Evolutionary conservation across 1,284 basidiomycete species (phyloP).

Genomic region (Boletus mariae): DNA sequence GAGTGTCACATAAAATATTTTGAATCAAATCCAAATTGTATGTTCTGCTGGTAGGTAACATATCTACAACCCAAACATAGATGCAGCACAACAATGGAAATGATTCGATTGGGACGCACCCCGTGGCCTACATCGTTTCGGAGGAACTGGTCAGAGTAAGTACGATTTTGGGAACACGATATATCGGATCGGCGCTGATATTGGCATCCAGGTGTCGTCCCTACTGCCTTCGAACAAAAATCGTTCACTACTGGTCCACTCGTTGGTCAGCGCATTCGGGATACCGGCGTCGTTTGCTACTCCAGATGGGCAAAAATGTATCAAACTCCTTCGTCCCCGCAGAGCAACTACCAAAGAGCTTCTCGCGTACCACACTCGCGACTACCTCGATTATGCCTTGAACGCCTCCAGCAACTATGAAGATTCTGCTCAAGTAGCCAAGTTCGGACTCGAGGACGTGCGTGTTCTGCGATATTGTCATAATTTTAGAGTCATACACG

Average conservation of each 20-base stretch:
- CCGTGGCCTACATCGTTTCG: slow-evolving; percentile 54
- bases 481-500: slow-evolving; percentile 1
- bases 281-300: slow-evolving; percentile 40
- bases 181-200: background rate
- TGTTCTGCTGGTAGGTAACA: background rate
- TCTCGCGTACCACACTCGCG: slow-evolving; percentile 51
- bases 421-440: slow-evolving; percentile 20
- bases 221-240: slow-evolving; percentile 79
- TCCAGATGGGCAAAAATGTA: slow-evolving; percentile 23
- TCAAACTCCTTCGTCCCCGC: slow-evolving; percentile 51
- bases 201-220: slow-evolving; percentile 51
- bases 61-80: background rate
- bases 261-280: slow-evolving; percentile 57
- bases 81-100: slow-evolving; percentile 8
- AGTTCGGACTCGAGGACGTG: slow-evolving; percentile 71
- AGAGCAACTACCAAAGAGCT: slow-evolving; percentile 52
- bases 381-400: slow-evolving; percentile 56
- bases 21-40: too few relatives aligned
- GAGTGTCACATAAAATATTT: too few relatives aligned
- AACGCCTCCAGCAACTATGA: slow-evolving; percentile 27
- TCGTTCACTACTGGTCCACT: slow-evolving; percentile 79
- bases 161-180: background rate
- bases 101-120: background rate
- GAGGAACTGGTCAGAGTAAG: slow-evolving; percentile 51
- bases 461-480: slow-evolving; percentile 12